Percentiles rank a stretch among this genome's conserved stretches.
Conservation (phyloP, 495 filamentous ascomycete genomes). For the Tetracladium setigerum region DNA sequence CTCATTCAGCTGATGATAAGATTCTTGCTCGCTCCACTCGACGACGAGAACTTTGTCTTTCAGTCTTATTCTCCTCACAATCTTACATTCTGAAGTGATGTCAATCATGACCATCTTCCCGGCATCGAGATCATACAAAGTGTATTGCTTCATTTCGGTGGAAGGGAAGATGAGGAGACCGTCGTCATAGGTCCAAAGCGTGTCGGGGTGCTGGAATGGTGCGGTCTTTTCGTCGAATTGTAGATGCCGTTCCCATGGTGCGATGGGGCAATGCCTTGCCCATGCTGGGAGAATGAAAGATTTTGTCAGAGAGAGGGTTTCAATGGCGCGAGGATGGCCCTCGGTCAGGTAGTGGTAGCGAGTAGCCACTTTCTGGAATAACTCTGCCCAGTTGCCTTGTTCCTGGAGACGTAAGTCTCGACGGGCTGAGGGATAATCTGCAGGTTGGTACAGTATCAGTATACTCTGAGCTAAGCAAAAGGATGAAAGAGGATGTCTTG, state of each 20-base stretch:
- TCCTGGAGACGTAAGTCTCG: constrained; percentile 24
- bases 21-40: constrained; percentile 56
- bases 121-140: constrained; percentile 46
- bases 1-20: constrained; percentile 53
- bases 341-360: constrained; percentile 48
- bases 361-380: constrained; percentile 46
- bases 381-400: constrained; percentile 27
- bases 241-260: constrained; percentile 49
- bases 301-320: constrained; percentile 35
- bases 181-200: constrained; percentile 55
- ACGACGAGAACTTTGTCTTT: constrained; percentile 48
- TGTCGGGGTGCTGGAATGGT: constrained; percentile 42
- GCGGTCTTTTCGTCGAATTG: constrained; percentile 34
- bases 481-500: no score
- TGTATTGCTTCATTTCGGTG: constrained; percentile 32
- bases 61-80: constrained; percentile 51
- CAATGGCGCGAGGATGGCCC: constrained; percentile 39
- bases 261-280: constrained; percentile 39
- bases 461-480: no score
- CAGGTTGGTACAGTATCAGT: no score
- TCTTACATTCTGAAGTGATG: constrained; percentile 44
- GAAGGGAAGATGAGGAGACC: constrained; percentile 52
- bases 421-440: constrained; percentile 45
- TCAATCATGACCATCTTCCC: constrained; percentile 40
- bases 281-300: constrained; percentile 19